Conservation (phyloP, 306 rosid species). For the Vicia faba region DNA sequence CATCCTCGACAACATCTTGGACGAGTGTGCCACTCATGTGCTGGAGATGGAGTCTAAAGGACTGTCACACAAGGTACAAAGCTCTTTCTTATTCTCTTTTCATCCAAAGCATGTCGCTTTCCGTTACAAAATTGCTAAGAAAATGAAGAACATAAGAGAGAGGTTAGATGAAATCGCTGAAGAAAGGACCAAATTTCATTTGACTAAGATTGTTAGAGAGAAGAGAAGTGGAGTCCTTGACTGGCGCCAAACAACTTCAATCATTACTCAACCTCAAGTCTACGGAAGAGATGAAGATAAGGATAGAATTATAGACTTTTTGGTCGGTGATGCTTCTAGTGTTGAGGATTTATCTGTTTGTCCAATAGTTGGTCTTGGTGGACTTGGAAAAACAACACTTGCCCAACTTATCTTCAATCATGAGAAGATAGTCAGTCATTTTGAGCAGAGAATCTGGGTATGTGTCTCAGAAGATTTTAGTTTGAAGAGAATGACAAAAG, state of each 20-base stretch:
- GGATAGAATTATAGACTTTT: slow-evolving; percentile 22
- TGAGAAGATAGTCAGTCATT: not conserved
- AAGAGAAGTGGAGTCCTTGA: not conserved
- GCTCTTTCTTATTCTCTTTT: not conserved
- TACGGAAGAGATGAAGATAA: slow-evolving; percentile 29
- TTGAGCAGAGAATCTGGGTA: slow-evolving; percentile 33
- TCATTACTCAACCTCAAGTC: not conserved
- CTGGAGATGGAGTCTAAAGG: not conserved
- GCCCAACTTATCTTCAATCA: slow-evolving; percentile 22
- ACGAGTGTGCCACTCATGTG: slow-evolving; percentile 23
- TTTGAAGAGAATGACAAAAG: slow-evolving; percentile 13
- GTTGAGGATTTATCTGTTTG: not conserved
- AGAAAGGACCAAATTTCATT: slow-evolving; percentile 29
- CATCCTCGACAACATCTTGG: slow-evolving; percentile 38
- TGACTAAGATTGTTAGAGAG: not conserved
- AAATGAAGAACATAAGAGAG: not conserved
- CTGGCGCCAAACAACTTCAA: slow-evolving; percentile 34
- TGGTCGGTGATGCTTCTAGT: not conserved
- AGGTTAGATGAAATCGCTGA: slow-evolving; percentile 10
- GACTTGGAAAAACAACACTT: slow-evolving; percentile 34
- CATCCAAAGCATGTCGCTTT: slow-evolving; percentile 9
- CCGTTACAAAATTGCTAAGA: slow-evolving; percentile 18
- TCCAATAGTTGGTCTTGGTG: slow-evolving; percentile 28
- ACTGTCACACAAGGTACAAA: slow-evolving; percentile 1
- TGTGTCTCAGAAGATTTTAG: slow-evolving; percentile 27